Percentiles rank a stretch among this genome's conserved stretches.
Evolutionary conservation across 1,284 basidiomycete species (phyloP).

Genomic region (Sanguinoderma infundibulare): DNA sequence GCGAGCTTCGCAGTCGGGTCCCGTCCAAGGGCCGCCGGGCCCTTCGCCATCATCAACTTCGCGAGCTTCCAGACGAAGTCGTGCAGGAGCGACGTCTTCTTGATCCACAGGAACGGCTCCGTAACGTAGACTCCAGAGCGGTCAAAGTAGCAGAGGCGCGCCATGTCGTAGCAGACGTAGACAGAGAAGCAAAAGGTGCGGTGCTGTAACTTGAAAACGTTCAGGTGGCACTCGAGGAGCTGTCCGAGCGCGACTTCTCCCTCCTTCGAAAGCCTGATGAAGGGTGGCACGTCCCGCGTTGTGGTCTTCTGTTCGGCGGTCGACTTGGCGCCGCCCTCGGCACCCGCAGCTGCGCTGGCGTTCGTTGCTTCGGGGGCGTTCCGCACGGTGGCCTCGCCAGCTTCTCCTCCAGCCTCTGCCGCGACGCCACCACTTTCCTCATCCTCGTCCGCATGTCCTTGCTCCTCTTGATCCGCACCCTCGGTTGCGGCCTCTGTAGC

Average conservation of each 20-base stretch:
- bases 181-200: not conserved
- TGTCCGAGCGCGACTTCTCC: not conserved
- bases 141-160: constrained; percentile 11
- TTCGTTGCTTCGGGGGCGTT: not conserved
- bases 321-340: not conserved
- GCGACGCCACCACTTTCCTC: no score
- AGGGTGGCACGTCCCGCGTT: not conserved
- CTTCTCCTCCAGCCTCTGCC: no score
- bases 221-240: not conserved
- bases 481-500: not conserved
- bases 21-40: constrained; percentile 13
- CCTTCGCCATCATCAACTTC: not conserved
- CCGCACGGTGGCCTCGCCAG: no score
- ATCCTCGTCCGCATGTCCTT: no score
- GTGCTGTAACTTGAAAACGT: not conserved
- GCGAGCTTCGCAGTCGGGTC: constrained; percentile 14
- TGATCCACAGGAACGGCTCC: constrained; percentile 9
- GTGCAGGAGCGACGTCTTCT: not conserved
- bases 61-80: constrained; percentile 17
- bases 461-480: no score
- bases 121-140: constrained; percentile 10
- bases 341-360: not conserved
- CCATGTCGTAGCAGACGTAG: not conserved
- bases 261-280: not conserved
- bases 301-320: not conserved